phyloP scores from a whole-genome alignment of 768 basidiomycete genomes.

The Trametes cinnabarina region DNA sequence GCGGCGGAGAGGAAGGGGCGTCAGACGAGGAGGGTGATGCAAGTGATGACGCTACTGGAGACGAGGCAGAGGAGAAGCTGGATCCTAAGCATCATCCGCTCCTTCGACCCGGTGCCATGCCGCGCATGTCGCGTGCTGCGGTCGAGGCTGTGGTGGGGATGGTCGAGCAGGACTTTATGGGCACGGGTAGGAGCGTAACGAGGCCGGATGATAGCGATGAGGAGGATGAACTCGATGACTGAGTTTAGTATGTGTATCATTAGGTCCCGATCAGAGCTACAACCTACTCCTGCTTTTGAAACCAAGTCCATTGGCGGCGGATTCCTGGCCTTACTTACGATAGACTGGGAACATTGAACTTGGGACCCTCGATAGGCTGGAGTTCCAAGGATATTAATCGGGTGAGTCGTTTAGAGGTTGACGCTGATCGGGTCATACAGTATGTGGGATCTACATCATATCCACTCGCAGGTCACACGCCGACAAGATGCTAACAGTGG shows the following conservation, averaged over 20 bases:
- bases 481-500: no score
- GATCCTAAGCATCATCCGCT: conserved; percentile 59
- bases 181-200: conserved; percentile 27
- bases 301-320: no score
- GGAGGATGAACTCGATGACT: conserved; percentile 53
- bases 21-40: conserved; percentile 32
- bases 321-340: no score
- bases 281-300: no score
- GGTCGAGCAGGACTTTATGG: conserved; percentile 52
- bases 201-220: conserved; percentile 31
- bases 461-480: no score
- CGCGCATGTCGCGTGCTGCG: conserved; percentile 60
- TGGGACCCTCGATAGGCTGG: no score
- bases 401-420: no score
- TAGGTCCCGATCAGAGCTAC: neutral
- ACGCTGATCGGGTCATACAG: no score
- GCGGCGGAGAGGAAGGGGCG: conserved; percentile 28
- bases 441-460: no score
- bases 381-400: no score
- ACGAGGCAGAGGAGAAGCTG: conserved; percentile 43
- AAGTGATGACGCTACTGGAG: conserved; percentile 30
- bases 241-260: neutral
- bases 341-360: no score
- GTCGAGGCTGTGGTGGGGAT: conserved; percentile 66
- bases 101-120: conserved; percentile 64